These are phyloP conservation scores for Lithospermum erythrorhizon DNA, from an alignment of 257 asterid genomes.

Conservation along the genomic window DNA sequence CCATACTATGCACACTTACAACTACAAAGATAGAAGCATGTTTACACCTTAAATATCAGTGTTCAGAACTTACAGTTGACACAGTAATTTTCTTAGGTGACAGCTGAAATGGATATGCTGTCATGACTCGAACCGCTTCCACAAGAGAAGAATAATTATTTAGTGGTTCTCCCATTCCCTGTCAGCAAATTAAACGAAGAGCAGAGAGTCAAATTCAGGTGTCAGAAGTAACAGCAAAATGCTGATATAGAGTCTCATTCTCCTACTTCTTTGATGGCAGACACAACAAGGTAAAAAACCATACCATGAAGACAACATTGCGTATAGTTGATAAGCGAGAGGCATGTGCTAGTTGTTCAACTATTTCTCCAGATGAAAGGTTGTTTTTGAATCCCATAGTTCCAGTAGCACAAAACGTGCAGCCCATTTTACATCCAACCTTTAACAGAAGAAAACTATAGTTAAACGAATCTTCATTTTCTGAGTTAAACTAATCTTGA, in stretches of 20 bases:
- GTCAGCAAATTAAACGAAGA: conserved; percentile 10
- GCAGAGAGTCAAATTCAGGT: neutral
- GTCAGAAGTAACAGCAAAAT: neutral
- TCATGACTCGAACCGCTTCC: conserved; percentile 79
- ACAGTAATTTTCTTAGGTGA: conserved; percentile 81
- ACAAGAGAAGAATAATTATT: conserved; percentile 74
- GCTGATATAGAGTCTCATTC: neutral
- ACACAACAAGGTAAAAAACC: neutral
- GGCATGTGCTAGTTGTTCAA: conserved; percentile 90
- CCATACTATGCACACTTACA: too few relatives aligned
- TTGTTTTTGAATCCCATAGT: conserved; percentile 91
- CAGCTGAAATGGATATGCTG: conserved; percentile 65
- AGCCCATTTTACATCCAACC: conserved; percentile 99
- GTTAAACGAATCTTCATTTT: neutral
- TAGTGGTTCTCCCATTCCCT: conserved; percentile 98
- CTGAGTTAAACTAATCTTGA: neutral
- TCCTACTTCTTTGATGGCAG: neutral
- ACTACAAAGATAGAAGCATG: too few relatives aligned
- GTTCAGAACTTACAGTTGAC: conserved; percentile 56
- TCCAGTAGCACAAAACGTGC: conserved; percentile 97
- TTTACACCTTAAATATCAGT: neutral
- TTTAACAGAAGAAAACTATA: conserved; percentile 14
- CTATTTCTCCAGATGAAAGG: conserved; percentile 83
- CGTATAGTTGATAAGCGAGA: conserved; percentile 75
- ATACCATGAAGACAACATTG: conserved; percentile 93